Base-by-base conservation (phyloP, 352 stramenopile genomes). In the Phytophthora hybrid region DNA sequence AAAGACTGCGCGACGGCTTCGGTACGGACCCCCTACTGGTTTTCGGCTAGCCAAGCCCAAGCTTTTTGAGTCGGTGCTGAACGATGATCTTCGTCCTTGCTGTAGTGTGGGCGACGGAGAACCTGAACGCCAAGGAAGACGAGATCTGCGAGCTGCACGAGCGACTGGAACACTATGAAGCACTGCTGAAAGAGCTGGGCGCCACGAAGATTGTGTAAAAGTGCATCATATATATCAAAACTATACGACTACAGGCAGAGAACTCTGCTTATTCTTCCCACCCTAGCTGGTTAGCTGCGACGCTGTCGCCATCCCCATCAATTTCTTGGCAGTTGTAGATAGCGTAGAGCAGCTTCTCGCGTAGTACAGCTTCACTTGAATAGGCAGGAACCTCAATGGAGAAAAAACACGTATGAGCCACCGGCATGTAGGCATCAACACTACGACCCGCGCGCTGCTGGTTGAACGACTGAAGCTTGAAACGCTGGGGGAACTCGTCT, bases 381-480 rank as follows among this genome's bases (percentile, higher is more conserved):
- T 99, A 99, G 46, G 89, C 72, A 16, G 98, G 98, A 23, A 99
- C 71, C 34, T 97, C 96, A 34, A 99, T 83, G 6, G 93, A 97
- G 76, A 99, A 99, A 83, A 99, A 99, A 76, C 98, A 99, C n/a
- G 98, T 99, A 71, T 98, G 98, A 26, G 97, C 93, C 67, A 98
- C 97, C 7, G 97, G 98, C 46, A 99, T 83, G 71, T 98, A 98
- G 16, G 79, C 81, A 64, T 98, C 91, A 59, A 82, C 62, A 49
- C 67, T 76, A 55, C 73, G 62, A 67, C 67, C 67, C 46, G 75
- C 69, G 23, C 77, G 74, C 62, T 84, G 78, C 37, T 91, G 95
- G 63, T 82, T 90, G 69, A 94, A 97, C 21, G 82, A 96, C 64
- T 96, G 94, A 26, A 98, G 77, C 78, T 98, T 98, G 78, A 98